Evolutionary conservation across 306 rosid species (phyloP).

Genomic region (Pyrus bretschneideri): DNA sequence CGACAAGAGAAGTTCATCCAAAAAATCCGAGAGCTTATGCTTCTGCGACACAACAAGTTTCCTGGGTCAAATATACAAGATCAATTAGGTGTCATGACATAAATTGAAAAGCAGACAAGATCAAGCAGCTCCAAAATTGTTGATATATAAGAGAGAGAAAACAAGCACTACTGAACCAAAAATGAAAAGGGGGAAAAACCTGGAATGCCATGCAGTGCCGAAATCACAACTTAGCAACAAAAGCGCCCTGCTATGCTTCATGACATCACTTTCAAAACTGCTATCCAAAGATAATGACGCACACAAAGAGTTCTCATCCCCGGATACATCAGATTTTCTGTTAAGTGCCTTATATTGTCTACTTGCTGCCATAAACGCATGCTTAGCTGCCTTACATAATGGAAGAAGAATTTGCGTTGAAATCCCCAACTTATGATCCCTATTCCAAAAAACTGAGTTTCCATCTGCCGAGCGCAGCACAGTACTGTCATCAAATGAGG

Average conservation of each 20-base stretch:
- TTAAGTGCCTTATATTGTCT: constrained; percentile 37
- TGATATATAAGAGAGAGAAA: not conserved
- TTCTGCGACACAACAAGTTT: constrained; percentile 47
- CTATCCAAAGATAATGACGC: constrained; percentile 24
- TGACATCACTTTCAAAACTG: constrained; percentile 37
- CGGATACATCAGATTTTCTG: constrained; percentile 14
- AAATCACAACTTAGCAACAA: constrained; percentile 77
- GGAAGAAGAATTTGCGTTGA: constrained; percentile 57
- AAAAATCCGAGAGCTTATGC: constrained; percentile 22
- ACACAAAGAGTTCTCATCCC: constrained; percentile 14
- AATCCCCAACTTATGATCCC: constrained; percentile 79
- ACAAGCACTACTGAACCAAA: not conserved
- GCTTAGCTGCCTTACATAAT: constrained; percentile 48
- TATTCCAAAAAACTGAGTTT: constrained; percentile 46
- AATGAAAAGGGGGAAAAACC: constrained; percentile 27
- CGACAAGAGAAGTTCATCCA: constrained; percentile 67
- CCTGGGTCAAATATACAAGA: constrained; percentile 37
- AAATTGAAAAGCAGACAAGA: not conserved
- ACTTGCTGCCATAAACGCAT: constrained; percentile 40
- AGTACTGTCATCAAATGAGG: constrained; percentile 19
- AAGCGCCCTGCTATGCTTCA: constrained; percentile 69
- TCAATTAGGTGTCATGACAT: not conserved
- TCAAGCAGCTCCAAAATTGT: no score
- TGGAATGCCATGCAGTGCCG: constrained; percentile 83
- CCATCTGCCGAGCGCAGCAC: constrained; percentile 15